A percentile compares a stretch with the other conserved stretches of the same genome.
These are phyloP conservation scores for Fraxinus quadrangulata DNA, from an alignment of 257 asterid species.

Conservation along the genomic window DNA sequence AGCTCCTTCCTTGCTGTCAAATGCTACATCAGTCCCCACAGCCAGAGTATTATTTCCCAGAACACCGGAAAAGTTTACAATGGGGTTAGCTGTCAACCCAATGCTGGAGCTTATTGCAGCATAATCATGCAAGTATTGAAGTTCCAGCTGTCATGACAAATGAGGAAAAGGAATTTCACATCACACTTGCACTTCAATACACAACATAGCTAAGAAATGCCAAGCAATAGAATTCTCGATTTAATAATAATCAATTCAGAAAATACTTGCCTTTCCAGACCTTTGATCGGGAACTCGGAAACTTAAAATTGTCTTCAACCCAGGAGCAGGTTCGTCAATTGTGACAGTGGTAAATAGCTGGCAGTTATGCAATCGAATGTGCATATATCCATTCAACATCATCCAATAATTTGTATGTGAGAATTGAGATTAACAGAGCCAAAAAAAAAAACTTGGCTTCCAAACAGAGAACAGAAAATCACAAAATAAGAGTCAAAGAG, in stretches of 20 bases:
- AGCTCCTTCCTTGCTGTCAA: conserved; percentile 56
- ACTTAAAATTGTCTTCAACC: conserved; percentile 59
- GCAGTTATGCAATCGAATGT: conserved; percentile 2
- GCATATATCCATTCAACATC: conserved; percentile 1
- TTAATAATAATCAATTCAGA: not conserved
- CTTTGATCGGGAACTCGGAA: conserved; percentile 62
- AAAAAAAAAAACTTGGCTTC: not conserved
- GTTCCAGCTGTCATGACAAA: conserved; percentile 46
- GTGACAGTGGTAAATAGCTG: conserved; percentile 58
- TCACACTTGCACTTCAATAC: not conserved
- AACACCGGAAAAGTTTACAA: conserved; percentile 56
- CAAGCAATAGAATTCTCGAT: not conserved
- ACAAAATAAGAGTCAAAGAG: not conserved
- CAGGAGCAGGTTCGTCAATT: conserved; percentile 57
- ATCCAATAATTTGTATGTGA: not conserved
- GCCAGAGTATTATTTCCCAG: conserved; percentile 46
- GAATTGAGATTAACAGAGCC: not conserved
- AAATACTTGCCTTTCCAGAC: conserved; percentile 57
- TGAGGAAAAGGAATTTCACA: conserved; percentile 18
- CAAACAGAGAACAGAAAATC: not conserved
- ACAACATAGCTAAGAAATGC: conserved; percentile 1
- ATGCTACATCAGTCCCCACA: conserved; percentile 59
- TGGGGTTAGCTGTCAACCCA: conserved; percentile 60
- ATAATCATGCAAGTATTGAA: conserved; percentile 59
- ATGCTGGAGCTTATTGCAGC: conserved; percentile 57